Conservation (phyloP, 768 basidiomycete genomes). For the Termitomyces sp. region DNA sequence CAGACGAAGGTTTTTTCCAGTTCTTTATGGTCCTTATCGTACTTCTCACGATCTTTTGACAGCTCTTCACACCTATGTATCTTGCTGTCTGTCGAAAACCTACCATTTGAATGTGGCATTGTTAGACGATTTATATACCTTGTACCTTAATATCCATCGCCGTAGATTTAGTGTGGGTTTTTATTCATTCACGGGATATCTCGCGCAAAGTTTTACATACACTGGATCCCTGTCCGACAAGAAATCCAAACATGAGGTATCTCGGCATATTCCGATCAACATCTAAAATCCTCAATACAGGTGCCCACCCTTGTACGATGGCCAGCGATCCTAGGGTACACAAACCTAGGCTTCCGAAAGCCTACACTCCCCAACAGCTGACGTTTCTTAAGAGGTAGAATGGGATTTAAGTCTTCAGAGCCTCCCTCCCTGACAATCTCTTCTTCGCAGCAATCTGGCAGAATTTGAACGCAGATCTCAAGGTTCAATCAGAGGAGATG, state of each 20-base stretch:
- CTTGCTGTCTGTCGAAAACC: slow-evolving; percentile 61
- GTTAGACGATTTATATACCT: slow-evolving; percentile 1
- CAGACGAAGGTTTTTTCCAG: slow-evolving; percentile 65
- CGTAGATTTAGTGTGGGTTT: not conserved
- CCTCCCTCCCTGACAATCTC: slow-evolving; percentile 7
- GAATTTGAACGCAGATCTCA: slow-evolving; percentile 59
- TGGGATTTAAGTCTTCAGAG: slow-evolving; percentile 3
- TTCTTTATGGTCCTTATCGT: not conserved
- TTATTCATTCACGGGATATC: not conserved
- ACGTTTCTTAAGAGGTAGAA: slow-evolving; percentile 47
- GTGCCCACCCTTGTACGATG: slow-evolving; percentile 23
- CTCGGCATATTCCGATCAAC: slow-evolving; percentile 27
- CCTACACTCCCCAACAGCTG: slow-evolving; percentile 61
- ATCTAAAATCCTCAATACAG: slow-evolving; percentile 9
- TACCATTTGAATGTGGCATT: slow-evolving; percentile 22
- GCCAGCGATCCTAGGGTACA: slow-evolving; percentile 59
- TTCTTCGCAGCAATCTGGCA: slow-evolving; percentile 33
- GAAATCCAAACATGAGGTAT: slow-evolving; percentile 21
- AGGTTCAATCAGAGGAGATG: slow-evolving; percentile 59
- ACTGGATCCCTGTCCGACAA: not conserved
- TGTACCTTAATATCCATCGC: slow-evolving; percentile 16
- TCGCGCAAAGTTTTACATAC: not conserved
- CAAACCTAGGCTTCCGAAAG: slow-evolving; percentile 61
- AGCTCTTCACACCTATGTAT: slow-evolving; percentile 91
- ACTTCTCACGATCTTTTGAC: slow-evolving; percentile 7